Evolutionary conservation across 2,329 filamentous ascomycete genomes (phyloP), one percentile per base, ranked within the genome.

Genomic region (Colletotrichum chrysophilum): DNA sequence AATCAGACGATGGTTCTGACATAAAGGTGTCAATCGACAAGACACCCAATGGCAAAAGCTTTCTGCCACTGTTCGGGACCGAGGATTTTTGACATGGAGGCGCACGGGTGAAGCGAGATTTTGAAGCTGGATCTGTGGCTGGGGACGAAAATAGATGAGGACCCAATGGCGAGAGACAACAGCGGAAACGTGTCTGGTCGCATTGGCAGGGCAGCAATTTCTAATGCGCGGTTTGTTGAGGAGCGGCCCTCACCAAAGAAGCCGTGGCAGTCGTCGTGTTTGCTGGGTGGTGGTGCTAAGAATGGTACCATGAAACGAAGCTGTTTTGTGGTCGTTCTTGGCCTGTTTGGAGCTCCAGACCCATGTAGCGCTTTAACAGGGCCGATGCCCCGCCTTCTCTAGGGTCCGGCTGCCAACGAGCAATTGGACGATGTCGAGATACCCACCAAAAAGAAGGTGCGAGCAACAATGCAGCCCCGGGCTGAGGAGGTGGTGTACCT

Each of bases 141-240:
- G 21, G 30, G 68, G 69, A 66, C 56, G 24, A 34, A 61, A 72
- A 66, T 62, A 56, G 55, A 62, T 24, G 36, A 75, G 55, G 73
- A 24, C 30, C 73, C 74, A 75, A 73, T 76, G n/a, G 60, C 48
- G 26, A 58, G 70, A 68, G 58, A 65, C 70, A 65, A 61, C 26
- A 66, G 64, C 24, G 65, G 70, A 61, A 75, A 76, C 70, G 73
- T 73, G 71, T 74, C 66, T 75, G 61, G 62, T 34, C 38, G 68
- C 32, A 71, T 56, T 64, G 62, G 69, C 72, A 72, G 58, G 64
- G 74, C 70, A 34, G 61, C 62, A 30, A 72, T 72, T 67, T 69
- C 58, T 52, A 65, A 64, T 73, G 74, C 74, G 36, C 32, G 38
- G 74, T 73, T 76, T 76, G 74, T 76, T 76, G 74, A 74, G 74